A percentile compares a stretch with the other conserved stretches of the same genome.
phyloP scores from a whole-genome alignment of 805 yeast genomes.

The Cyberlindnera japonica region DNA sequence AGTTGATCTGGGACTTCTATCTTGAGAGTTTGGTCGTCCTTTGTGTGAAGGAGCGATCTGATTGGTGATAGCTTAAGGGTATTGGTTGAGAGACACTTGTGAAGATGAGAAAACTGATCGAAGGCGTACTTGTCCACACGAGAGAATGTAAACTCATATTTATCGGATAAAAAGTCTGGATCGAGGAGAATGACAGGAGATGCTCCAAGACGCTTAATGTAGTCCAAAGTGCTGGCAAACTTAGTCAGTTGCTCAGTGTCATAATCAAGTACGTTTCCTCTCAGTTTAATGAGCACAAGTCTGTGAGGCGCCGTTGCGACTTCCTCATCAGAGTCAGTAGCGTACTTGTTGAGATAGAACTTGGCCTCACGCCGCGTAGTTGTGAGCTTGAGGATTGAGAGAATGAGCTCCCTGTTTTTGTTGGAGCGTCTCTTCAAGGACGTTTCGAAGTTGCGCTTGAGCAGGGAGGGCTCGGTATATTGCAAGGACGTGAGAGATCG shows the following conservation, averaged over 20 bases:
- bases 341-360: constrained; percentile 71
- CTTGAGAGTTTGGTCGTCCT: constrained; percentile 1
- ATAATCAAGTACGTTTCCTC: constrained; percentile 23
- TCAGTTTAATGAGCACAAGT: constrained; percentile 27
- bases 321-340: constrained; percentile 31
- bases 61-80: constrained; percentile 18
- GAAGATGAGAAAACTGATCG: constrained; percentile 22
- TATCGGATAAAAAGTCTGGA: constrained; percentile 23
- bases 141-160: constrained; percentile 15
- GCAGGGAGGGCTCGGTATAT: constrained; percentile 6
- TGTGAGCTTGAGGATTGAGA: constrained; percentile 81
- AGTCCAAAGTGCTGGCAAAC: constrained; percentile 21
- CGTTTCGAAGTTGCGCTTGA: constrained; percentile 8
- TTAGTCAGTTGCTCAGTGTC: constrained; percentile 12
- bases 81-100: constrained; percentile 7
- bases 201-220: constrained; percentile 23
- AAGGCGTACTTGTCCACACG: constrained; percentile 17
- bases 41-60: constrained; percentile 12
- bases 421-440: constrained; percentile 26
- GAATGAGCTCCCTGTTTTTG: constrained; percentile 64
- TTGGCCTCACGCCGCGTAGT: constrained; percentile 92
- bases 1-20: constrained; percentile 12
- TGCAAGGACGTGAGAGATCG: constrained; percentile 3
- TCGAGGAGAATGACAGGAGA: constrained; percentile 23
- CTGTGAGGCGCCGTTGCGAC: constrained; percentile 28